A percentile compares a stretch with the other conserved stretches of the same genome.
Conservation (phyloP, 1,284 basidiomycete species). For the Cutaneotrichosporon mucoides region DNA sequence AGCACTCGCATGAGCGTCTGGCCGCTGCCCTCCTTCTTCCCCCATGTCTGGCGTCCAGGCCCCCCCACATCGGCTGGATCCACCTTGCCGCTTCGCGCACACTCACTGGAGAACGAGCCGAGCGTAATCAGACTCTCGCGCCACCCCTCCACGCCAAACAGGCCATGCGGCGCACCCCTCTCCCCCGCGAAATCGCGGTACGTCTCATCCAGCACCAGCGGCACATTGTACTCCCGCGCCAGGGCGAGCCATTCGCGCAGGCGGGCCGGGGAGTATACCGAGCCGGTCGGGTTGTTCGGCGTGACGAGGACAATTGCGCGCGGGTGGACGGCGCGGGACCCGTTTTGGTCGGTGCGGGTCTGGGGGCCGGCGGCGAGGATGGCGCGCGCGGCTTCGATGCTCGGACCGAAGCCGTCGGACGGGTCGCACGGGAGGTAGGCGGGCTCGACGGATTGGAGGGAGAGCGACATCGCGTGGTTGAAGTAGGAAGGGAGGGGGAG, state of each 20-base stretch:
- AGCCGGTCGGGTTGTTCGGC: slow-evolving; percentile 64
- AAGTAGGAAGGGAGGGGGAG: slow-evolving; percentile 79
- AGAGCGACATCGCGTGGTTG: slow-evolving; percentile 74
- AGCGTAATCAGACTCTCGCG: slow-evolving; percentile 64
- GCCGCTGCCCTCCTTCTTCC: no score
- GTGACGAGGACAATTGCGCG: slow-evolving; percentile 67
- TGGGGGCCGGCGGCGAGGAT: slow-evolving; percentile 14
- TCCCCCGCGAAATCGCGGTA: slow-evolving; percentile 74
- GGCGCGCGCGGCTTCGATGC: slow-evolving; percentile 33
- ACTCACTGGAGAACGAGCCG: slow-evolving; percentile 62
- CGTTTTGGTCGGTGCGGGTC: slow-evolving; percentile 2
- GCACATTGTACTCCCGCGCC: slow-evolving; percentile 58
- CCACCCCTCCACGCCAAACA: slow-evolving; percentile 56
- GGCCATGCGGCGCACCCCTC: slow-evolving; percentile 31
- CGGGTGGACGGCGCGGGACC: slow-evolving; percentile 30
- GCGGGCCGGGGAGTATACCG: slow-evolving; percentile 61
- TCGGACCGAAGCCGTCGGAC: slow-evolving; percentile 61
- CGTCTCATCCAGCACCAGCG: slow-evolving; percentile 82
- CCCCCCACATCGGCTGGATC: no score
- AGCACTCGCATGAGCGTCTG: no score
- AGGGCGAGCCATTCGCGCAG: slow-evolving; percentile 64
- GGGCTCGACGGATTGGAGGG: slow-evolving; percentile 61
- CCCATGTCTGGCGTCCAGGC: no score
- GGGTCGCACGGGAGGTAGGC: slow-evolving; percentile 61
- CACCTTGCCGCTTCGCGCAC: not conserved